Base-by-base conservation (phyloP, 2,329 filamentous ascomycete genomes). In the Penicillium sp. region DNA sequence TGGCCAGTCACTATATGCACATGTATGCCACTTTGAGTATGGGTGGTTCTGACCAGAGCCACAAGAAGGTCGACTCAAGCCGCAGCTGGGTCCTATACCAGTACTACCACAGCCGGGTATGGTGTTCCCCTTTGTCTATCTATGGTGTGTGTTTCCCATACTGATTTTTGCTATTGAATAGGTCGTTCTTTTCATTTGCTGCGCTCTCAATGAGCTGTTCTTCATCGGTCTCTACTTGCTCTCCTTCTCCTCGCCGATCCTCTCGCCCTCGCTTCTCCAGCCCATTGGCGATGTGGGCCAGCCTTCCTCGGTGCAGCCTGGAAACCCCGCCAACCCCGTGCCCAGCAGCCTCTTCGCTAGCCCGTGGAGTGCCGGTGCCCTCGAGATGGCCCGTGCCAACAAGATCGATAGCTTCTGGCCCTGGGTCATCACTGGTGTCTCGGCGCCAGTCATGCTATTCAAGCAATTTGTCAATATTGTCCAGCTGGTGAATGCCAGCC, bases 171-270 rank as follows among this genome's bases (percentile, higher is more conserved):
- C 35, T 6, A 13, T 16, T n/a, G 8, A 26, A 56, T 46, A 97
- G 94, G 90, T 83, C 57, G 93, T 99, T 49, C 85, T 99, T 45
- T 99, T 99, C 81, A 79, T 92, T 64, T 91, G 92, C 79, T 99
- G 95, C 82, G 84, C 87, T 60, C 81, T 96, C 68, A 99, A 99
- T 78, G 95, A 99, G 80, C 81, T 93, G 66, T 99, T 97, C 85
- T 99, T 99, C 84, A 97, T 99, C 75, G 93, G 92, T 33, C 87
- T 99, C 64, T 99, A 99, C 81, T 90, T 99, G 57, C 89, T 99
- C 61, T 97, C 93, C 71, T 99, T 99, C 84, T 96, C 91, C 60
- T 96, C 92, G 59, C 94, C 94, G 1, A 86, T 88, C 40, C 87
- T 98, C 58, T 95, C 92, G 1, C 94, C 95, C 1, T 92, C 92